These are phyloP conservation scores for Neonectria sp. DNA, from an alignment of 2,329 filamentous ascomycete species.

Conservation along the genomic window DNA sequence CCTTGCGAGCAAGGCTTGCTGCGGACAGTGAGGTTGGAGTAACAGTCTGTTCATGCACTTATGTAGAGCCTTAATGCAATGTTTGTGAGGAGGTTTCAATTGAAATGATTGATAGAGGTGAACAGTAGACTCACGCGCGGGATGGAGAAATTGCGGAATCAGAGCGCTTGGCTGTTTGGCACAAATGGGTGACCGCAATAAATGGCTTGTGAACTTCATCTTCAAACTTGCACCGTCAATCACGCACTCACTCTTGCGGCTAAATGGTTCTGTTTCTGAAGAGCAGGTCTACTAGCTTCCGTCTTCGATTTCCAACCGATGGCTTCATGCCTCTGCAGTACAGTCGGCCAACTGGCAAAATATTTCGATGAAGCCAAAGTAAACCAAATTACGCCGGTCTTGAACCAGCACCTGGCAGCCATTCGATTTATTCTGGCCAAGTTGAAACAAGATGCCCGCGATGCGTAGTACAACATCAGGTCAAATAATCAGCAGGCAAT, in stretches of 20 bases:
- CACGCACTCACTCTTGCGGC: not conserved
- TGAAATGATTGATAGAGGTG: too few species aligned
- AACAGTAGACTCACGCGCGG: too few species aligned
- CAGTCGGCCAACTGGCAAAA: conserved; percentile 41
- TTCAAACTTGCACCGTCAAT: not conserved
- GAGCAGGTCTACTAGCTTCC: too few species aligned
- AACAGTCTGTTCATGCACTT: too few species aligned
- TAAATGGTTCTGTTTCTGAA: not conserved
- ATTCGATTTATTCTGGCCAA: conserved; percentile 46
- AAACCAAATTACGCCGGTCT: conserved; percentile 37
- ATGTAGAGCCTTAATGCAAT: too few species aligned
- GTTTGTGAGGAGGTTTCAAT: too few species aligned
- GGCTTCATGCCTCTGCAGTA: conserved; percentile 44
- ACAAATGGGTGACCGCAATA: not conserved
- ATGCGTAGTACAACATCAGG: conserved; percentile 50
- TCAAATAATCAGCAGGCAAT: conserved; percentile 50
- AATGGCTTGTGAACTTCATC: not conserved
- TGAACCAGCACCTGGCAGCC: conserved; percentile 48
- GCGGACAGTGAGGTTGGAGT: too few species aligned
- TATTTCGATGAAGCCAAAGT: conserved; percentile 42
- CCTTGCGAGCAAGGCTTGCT: too few species aligned
- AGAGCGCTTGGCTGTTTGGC: not conserved
- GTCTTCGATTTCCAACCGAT: not conserved
- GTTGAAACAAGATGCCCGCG: conserved; percentile 48
- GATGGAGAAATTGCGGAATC: not conserved